Percentiles rank a stretch among this genome's conserved stretches.
Evolutionary conservation across 2,329 filamentous ascomycete genomes (phyloP).

Genomic region (Neospermospora avenae): DNA sequence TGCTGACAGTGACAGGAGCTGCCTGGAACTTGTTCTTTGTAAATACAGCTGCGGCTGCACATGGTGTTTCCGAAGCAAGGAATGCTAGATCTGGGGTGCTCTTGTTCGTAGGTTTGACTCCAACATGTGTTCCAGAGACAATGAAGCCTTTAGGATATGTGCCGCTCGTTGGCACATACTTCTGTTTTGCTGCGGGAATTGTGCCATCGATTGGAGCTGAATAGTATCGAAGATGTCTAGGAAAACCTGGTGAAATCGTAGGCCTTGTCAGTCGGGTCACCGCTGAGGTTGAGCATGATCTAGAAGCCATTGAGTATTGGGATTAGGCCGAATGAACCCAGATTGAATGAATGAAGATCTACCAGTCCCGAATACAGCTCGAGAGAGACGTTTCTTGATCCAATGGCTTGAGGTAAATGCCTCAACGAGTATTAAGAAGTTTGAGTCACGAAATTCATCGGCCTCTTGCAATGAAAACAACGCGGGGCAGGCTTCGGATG

Average conservation of each 20-base stretch:
- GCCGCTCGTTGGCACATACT: conserved; percentile 82
- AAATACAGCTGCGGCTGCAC: conserved; percentile 86
- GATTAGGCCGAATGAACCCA: not conserved
- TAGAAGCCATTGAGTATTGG: conserved; percentile 30
- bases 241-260: conserved; percentile 21
- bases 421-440: not conserved
- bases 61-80: conserved; percentile 81
- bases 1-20: conserved; percentile 85
- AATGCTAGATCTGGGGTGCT: conserved; percentile 88
- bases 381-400: not conserved
- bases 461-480: conserved; percentile 11
- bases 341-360: not conserved
- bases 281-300: conserved; percentile 21
- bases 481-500: not conserved
- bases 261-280: conserved; percentile 28
- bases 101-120: conserved; percentile 91
- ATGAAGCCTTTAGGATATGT: conserved; percentile 89
- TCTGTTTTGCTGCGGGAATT: conserved; percentile 77
- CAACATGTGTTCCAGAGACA: conserved; percentile 83
- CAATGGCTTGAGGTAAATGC: not conserved
- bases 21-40: conserved; percentile 99
- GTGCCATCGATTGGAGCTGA: conserved; percentile 55
- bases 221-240: conserved; percentile 44
- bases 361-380: not conserved
- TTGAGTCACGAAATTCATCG: conserved; percentile 3